phyloP scores from a whole-genome alignment of 1,139 yeast genomes.

The Zygoascus hellenicus region DNA sequence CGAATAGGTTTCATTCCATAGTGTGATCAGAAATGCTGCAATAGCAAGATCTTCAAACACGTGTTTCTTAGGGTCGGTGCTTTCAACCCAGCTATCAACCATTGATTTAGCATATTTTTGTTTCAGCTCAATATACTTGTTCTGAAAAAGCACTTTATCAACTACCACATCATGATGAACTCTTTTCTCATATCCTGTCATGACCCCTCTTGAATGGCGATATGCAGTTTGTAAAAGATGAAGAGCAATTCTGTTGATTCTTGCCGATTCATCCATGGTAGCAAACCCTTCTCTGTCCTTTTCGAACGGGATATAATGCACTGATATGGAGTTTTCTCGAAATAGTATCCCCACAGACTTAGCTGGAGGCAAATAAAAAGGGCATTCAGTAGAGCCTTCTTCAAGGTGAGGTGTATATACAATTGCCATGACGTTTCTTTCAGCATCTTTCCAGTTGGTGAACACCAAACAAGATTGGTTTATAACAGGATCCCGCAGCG shows the following conservation, averaged over 20 bases:
- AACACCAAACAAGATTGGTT: constrained; percentile 76
- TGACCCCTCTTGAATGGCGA: constrained; percentile 79
- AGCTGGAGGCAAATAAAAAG: constrained; percentile 84
- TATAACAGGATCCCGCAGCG: constrained; percentile 72
- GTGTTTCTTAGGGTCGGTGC: constrained; percentile 91
- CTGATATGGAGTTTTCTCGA: constrained; percentile 50
- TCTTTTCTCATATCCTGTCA: constrained; percentile 79
- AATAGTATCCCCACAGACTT: constrained; percentile 71
- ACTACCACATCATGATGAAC: constrained; percentile 87
- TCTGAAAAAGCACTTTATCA: constrained; percentile 75
- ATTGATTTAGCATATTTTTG: constrained; percentile 71
- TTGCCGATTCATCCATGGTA: constrained; percentile 36
- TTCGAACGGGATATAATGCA: constrained; percentile 71
- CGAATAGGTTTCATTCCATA: constrained; percentile 65
- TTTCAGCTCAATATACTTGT: constrained; percentile 72
- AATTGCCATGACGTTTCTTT: constrained; percentile 41
- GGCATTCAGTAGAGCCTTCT: constrained; percentile 53
- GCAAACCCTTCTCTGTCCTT: constrained; percentile 26
- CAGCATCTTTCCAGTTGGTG: constrained; percentile 15
- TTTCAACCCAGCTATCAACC: constrained; percentile 85
- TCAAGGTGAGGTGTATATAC: constrained; percentile 71
- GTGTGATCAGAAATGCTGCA: constrained; percentile 89
- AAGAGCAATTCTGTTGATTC: constrained; percentile 76
- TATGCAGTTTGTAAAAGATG: constrained; percentile 71
- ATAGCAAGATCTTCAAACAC: constrained; percentile 95